A percentile compares a stretch with the other conserved stretches of the same genome.
Evolutionary conservation across 495 filamentous ascomycete species (phyloP).

Genomic region (Aspergillus mulundensis): DNA sequence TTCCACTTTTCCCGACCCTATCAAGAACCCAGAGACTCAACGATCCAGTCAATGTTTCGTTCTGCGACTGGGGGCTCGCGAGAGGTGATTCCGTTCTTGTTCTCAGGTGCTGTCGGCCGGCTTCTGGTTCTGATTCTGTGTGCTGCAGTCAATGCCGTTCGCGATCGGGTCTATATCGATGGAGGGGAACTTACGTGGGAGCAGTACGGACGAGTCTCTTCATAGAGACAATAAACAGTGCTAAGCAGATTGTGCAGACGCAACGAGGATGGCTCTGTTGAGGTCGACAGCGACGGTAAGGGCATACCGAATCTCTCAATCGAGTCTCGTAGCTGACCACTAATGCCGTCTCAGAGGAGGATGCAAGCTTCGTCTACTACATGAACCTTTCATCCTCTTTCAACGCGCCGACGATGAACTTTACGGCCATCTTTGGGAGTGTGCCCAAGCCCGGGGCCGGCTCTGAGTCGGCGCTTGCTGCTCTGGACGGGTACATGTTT

Average conservation of each 20-base stretch:
- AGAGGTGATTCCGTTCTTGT: constrained; percentile 35
- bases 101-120: neutral
- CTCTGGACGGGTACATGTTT: too few species aligned
- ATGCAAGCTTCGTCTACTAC: constrained; percentile 44
- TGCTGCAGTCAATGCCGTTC: constrained; percentile 52
- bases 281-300: too few species aligned
- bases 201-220: constrained; percentile 20
- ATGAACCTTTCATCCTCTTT: constrained; percentile 59
- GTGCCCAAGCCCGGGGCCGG: too few species aligned
- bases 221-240: too few species aligned
- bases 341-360: constrained; percentile 22
- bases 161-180: constrained; percentile 65
- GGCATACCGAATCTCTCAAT: too few species aligned
- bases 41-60: constrained; percentile 44
- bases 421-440: constrained; percentile 36
- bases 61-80: constrained; percentile 53
- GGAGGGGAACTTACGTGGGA: constrained; percentile 54
- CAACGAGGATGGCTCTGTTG: too few species aligned
- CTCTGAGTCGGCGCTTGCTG: too few species aligned
- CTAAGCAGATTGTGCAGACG: too few species aligned
- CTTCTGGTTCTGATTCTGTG: neutral
- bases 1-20: too few species aligned
- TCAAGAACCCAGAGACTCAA: constrained; percentile 8
- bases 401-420: constrained; percentile 44
- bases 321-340: too few species aligned